Conservation (phyloP, 129 eudicot species). For the Solidago caesia region DNA sequence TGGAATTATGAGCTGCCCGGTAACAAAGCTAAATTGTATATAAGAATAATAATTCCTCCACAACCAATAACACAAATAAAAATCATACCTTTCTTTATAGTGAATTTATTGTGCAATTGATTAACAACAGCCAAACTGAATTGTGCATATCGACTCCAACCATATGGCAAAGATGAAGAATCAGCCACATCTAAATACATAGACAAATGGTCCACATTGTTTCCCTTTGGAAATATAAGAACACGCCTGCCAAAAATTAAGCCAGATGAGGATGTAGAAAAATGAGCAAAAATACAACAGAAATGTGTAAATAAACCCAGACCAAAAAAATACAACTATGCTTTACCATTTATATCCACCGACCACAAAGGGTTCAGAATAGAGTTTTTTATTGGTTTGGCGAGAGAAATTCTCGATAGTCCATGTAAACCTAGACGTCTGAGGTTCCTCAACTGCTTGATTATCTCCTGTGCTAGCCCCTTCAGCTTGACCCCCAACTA, state of each 20-base stretch:
- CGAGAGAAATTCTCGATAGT: slow-evolving; percentile 73
- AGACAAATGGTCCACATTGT: slow-evolving; percentile 88
- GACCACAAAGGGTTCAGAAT: slow-evolving; percentile 74
- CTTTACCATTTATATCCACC: slow-evolving; percentile 89
- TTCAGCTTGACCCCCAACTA: slow-evolving; percentile 54
- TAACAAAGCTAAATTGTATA: not conserved
- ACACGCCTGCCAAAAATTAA: slow-evolving; percentile 66
- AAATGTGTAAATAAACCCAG: not conserved
- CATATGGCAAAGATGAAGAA: slow-evolving; percentile 81
- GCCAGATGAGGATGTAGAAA: slow-evolving; percentile 3
- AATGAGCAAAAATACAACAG: slow-evolving; percentile 1
- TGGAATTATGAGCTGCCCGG: not conserved
- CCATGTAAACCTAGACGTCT: slow-evolving; percentile 82
- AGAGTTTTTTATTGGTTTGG: slow-evolving; percentile 65
- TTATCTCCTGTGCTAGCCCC: slow-evolving; percentile 56
- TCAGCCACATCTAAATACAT: slow-evolving; percentile 96
- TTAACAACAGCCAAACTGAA: slow-evolving; percentile 91
- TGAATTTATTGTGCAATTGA: slow-evolving; percentile 63
- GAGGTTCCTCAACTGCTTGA: slow-evolving; percentile 85
- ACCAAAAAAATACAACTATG: not conserved
- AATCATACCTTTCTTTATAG: slow-evolving; percentile 70
- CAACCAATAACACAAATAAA: slow-evolving; percentile 1
- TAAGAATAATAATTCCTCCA: slow-evolving; percentile 9
- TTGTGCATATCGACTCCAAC: slow-evolving; percentile 97
- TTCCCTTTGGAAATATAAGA: slow-evolving; percentile 92